Conservation (phyloP, 2,329 filamentous ascomycete species). For the Curvularia spicifera region DNA sequence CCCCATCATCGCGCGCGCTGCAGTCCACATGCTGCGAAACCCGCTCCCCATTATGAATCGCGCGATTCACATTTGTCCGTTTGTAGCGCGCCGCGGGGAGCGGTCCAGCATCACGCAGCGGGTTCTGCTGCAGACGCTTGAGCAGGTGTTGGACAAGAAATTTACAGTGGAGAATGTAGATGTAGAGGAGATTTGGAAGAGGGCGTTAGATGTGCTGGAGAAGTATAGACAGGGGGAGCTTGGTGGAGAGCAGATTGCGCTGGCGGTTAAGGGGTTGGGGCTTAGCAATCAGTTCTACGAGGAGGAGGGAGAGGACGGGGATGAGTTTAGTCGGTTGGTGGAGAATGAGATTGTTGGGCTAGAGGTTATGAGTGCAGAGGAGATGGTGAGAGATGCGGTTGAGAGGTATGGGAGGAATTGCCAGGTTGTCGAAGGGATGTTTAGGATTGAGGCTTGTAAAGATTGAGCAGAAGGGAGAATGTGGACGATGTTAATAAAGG, state of each 20-base stretch:
- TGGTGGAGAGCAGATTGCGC: conserved; percentile 1
- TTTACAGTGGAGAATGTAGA: conserved; percentile 39
- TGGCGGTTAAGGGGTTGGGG: conserved; percentile 38
- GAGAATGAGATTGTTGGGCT: conserved; percentile 44
- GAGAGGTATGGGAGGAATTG: conserved; percentile 31
- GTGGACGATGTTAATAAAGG: too few species aligned
- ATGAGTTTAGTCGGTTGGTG: conserved; percentile 34
- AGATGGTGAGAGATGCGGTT: conserved; percentile 37
- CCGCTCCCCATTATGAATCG: conserved; percentile 34
- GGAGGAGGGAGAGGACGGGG: conserved; percentile 24
- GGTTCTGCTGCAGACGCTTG: conserved; percentile 32
- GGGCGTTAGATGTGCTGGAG: conserved; percentile 37
- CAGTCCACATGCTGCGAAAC: conserved; percentile 39
- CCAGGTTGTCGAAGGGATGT: conserved; percentile 38
- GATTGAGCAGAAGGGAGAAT: conserved; percentile 8
- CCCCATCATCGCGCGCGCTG: conserved; percentile 33
- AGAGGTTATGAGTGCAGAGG: conserved; percentile 31
- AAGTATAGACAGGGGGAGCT: conserved; percentile 25
- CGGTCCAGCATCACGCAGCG: conserved; percentile 33
- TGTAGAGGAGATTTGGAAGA: conserved; percentile 37
- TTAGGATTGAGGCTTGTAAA: conserved; percentile 37
- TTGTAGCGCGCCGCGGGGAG: conserved; percentile 9
- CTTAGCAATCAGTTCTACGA: conserved; percentile 47
- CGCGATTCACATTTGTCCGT: conserved; percentile 39
- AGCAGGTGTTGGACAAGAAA: conserved; percentile 25